These are phyloP conservation scores for Rachicladosporium sp. DNA, from an alignment of 2,329 filamentous ascomycete genomes.

Conservation along the genomic window DNA sequence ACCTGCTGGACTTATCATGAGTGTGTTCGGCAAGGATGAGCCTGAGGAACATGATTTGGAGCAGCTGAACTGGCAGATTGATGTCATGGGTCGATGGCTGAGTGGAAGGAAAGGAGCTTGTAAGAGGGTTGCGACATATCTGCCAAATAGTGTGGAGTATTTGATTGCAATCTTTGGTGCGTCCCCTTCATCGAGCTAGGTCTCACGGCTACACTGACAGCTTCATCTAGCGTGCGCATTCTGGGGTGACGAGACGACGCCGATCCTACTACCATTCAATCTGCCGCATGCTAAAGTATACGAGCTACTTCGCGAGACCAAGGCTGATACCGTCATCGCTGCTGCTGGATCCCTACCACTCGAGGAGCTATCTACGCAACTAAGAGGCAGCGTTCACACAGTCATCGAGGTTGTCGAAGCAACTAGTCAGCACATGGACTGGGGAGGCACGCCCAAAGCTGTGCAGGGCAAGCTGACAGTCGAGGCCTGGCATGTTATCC, in stretches of 20 bases:
- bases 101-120: conserved; percentile 40
- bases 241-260: conserved; percentile 57
- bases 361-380: conserved; percentile 55
- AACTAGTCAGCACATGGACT: conserved; percentile 85
- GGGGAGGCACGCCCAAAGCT: conserved; percentile 75
- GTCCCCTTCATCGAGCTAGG: conserved; percentile 7
- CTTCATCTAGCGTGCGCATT: conserved; percentile 61
- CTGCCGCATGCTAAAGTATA: conserved; percentile 56
- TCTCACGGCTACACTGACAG: conserved; percentile 5
- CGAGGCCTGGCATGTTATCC: conserved; percentile 83
- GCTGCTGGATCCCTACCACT: conserved; percentile 80
- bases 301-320: conserved; percentile 58
- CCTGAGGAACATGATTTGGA: conserved; percentile 58
- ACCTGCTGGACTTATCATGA: conserved; percentile 60
- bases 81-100: conserved; percentile 65
- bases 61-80: conserved; percentile 74
- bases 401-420: conserved; percentile 89
- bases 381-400: conserved; percentile 54
- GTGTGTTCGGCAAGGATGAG: conserved; percentile 64
- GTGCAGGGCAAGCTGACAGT: conserved; percentile 65
- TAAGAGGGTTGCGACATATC: conserved; percentile 72
- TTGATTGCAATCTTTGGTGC: conserved; percentile 63
- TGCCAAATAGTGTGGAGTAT: conserved; percentile 88
- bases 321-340: conserved; percentile 71
- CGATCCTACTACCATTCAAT: conserved; percentile 76